Evolutionary conservation across 2,329 filamentous ascomycete species (phyloP).

Genomic region (Scedosporium aurantiacum): DNA sequence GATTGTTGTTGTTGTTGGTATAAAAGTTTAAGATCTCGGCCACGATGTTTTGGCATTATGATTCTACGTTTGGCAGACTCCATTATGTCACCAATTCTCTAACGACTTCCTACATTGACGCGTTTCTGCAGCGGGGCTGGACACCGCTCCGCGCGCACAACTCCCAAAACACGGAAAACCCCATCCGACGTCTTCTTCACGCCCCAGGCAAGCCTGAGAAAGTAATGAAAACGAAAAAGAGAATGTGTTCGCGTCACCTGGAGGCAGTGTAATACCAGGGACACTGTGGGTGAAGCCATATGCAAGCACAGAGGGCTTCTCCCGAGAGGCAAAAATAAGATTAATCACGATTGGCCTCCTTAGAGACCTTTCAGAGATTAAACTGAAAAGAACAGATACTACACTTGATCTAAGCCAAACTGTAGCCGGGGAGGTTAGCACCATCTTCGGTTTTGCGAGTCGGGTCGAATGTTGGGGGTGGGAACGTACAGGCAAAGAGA

Average conservation of each 20-base stretch:
- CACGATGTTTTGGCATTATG: too few relatives aligned
- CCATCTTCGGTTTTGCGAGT: neutral
- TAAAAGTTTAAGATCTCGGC: too few relatives aligned
- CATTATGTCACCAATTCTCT: too few relatives aligned
- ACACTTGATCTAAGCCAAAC: conserved; percentile 48
- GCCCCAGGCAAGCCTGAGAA: conserved; percentile 21
- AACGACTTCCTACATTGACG: too few relatives aligned
- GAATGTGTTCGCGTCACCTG: conserved; percentile 27
- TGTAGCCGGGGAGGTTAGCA: conserved; percentile 1
- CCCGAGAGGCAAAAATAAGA: conserved; percentile 60
- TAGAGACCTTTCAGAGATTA: conserved; percentile 83
- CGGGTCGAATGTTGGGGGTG: conserved; percentile 1
- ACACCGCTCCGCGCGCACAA: too few relatives aligned
- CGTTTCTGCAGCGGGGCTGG: too few relatives aligned
- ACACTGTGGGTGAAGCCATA: conserved; percentile 46
- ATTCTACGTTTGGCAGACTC: neutral
- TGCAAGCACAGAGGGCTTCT: conserved; percentile 60
- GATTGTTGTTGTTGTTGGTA: too few relatives aligned
- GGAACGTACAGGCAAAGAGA: conserved; percentile 8
- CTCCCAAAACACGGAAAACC: too few relatives aligned
- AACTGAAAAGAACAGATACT: conserved; percentile 97
- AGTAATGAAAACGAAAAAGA: conserved; percentile 26
- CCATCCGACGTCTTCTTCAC: conserved; percentile 29
- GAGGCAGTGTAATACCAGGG: conserved; percentile 35
- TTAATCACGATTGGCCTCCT: conserved; percentile 66